These are phyloP conservation scores for Dothistroma pini DNA, from an alignment of 2,329 filamentous ascomycete species.

Conservation along the genomic window DNA sequence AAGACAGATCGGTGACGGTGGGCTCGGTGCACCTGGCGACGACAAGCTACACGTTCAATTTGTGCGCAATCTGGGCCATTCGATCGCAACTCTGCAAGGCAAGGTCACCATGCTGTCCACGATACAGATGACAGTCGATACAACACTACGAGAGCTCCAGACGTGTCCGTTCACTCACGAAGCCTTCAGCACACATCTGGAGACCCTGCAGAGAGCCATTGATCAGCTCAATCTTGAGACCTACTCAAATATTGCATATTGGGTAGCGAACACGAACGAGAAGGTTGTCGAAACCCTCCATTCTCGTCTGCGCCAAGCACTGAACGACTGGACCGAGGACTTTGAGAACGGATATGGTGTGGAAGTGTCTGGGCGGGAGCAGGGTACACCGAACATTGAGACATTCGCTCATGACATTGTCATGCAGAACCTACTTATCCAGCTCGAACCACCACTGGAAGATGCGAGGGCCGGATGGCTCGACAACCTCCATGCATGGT, in stretches of 20 bases:
- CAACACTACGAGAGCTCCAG: slow-evolving; percentile 76
- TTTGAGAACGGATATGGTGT: slow-evolving; percentile 58
- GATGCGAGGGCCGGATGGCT: slow-evolving; percentile 93
- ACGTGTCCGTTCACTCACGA: slow-evolving; percentile 76
- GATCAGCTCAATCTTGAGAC: slow-evolving; percentile 96
- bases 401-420: slow-evolving; percentile 84
- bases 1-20: slow-evolving; percentile 51
- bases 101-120: slow-evolving; percentile 77
- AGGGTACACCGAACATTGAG: slow-evolving; percentile 63
- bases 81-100: slow-evolving; percentile 80
- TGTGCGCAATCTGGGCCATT: slow-evolving; percentile 84
- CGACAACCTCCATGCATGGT: slow-evolving; percentile 85
- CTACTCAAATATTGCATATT: slow-evolving; percentile 86
- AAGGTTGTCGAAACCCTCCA: slow-evolving; percentile 79
- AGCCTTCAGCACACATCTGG: slow-evolving; percentile 76
- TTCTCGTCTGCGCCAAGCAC: slow-evolving; percentile 76
- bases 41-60: slow-evolving; percentile 74
- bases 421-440: slow-evolving; percentile 98
- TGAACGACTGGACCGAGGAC: slow-evolving; percentile 79
- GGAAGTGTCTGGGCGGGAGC: slow-evolving; percentile 36
- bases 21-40: slow-evolving; percentile 22
- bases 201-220: slow-evolving; percentile 84
- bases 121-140: slow-evolving; percentile 78
- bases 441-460: slow-evolving; percentile 88
- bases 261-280: slow-evolving; percentile 83